Evolutionary conservation across 306 rosid species (phyloP).

Genomic region (Trifolium dubium): DNA sequence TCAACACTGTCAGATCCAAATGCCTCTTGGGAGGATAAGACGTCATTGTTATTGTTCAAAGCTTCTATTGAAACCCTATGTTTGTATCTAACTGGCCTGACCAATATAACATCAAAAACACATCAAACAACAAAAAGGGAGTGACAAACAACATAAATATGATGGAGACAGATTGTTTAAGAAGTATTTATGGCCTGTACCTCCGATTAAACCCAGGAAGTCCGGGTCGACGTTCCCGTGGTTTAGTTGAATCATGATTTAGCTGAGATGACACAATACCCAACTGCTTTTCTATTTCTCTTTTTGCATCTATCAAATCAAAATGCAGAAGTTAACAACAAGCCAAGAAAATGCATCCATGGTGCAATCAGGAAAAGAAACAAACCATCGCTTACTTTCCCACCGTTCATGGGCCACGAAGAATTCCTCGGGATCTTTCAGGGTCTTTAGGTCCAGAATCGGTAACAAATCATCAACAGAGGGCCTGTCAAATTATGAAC

Average conservation of each 20-base stretch:
- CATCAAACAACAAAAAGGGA: constrained; percentile 40
- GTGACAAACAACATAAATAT: constrained; percentile 11
- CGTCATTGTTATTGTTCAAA: constrained; percentile 42
- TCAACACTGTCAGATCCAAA: constrained; percentile 45
- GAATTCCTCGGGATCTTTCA: constrained; percentile 70
- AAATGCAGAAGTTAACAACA: constrained; percentile 28
- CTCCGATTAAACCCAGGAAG: constrained; percentile 57
- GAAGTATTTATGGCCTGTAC: constrained; percentile 39
- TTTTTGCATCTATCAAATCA: constrained; percentile 71
- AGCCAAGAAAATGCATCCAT: constrained; percentile 10
- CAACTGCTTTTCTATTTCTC: constrained; percentile 69
- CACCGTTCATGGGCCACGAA: constrained; percentile 63
- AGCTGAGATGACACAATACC: constrained; percentile 53
- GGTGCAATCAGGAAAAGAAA: constrained; percentile 11
- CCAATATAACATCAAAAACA: constrained; percentile 30
- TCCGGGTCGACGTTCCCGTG: constrained; percentile 72
- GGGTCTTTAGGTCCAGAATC: constrained; percentile 52
- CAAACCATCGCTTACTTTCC: constrained; percentile 61
- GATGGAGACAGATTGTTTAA: constrained; percentile 20
- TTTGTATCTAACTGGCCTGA: constrained; percentile 66
- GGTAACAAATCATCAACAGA: constrained; percentile 58
- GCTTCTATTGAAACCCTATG: constrained; percentile 56
- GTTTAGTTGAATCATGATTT: constrained; percentile 49
- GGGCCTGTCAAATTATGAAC: constrained; percentile 45
- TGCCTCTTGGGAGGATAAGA: constrained; percentile 55